Evolutionary conservation across 1,284 basidiomycete genomes (phyloP).

Genomic region (Cryptococcus sp.): DNA sequence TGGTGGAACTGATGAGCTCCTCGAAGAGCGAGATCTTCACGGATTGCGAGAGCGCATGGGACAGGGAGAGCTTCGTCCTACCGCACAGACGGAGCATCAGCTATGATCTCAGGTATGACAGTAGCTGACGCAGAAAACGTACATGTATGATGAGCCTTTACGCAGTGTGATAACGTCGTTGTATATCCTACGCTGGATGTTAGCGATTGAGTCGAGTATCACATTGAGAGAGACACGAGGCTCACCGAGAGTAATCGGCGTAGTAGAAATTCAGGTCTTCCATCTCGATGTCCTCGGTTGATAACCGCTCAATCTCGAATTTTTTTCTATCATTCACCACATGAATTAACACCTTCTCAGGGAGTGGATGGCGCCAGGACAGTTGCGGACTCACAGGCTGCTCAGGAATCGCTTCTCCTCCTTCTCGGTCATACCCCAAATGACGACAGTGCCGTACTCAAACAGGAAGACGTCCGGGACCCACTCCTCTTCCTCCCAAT

Average conservation of each 20-base stretch:
- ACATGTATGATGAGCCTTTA: slow-evolving; percentile 95
- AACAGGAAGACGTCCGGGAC: slow-evolving; percentile 85
- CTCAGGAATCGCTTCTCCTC: slow-evolving; percentile 87
- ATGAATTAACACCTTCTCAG: neutral
- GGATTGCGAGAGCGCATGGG: slow-evolving; percentile 91
- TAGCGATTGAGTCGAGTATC: neutral
- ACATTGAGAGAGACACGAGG: neutral
- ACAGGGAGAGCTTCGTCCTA: slow-evolving; percentile 93
- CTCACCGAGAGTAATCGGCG: slow-evolving; percentile 89
- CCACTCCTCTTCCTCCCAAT: slow-evolving; percentile 63
- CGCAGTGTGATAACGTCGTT: slow-evolving; percentile 97
- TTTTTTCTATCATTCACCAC: slow-evolving; percentile 64
- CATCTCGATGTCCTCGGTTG: slow-evolving; percentile 82
- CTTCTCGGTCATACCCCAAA: slow-evolving; percentile 94
- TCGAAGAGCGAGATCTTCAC: slow-evolving; percentile 97
- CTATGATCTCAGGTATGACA: no score
- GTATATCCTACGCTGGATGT: slow-evolving; percentile 69
- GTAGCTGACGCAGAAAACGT: slow-evolving; percentile 39
- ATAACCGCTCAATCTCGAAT: slow-evolving; percentile 88
- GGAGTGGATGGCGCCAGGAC: neutral
- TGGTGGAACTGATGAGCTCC: slow-evolving; percentile 86
- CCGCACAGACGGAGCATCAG: neutral
- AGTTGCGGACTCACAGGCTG: slow-evolving; percentile 68
- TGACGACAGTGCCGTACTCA: slow-evolving; percentile 84
- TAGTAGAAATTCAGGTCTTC: slow-evolving; percentile 98